These are phyloP conservation scores for Garcia nutans DNA, from an alignment of 345 rosid genomes.

Conservation along the genomic window DNA sequence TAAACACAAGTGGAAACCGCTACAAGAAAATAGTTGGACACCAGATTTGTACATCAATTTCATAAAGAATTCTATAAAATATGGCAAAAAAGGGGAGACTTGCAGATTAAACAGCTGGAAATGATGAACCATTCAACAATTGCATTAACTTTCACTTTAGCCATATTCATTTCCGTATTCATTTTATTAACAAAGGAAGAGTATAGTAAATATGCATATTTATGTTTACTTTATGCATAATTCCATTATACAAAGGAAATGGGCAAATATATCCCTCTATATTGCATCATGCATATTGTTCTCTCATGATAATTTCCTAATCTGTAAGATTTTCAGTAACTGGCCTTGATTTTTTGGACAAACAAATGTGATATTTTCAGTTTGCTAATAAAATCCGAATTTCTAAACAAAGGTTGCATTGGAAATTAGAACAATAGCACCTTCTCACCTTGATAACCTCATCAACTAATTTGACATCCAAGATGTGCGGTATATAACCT, in stretches of 20 bases:
- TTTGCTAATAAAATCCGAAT: no score
- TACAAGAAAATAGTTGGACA: neutral
- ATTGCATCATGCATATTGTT: neutral
- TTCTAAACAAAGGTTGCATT: neutral
- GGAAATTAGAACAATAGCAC: neutral
- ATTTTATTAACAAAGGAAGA: conserved; percentile 2
- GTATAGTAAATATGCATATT: neutral
- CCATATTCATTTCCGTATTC: neutral
- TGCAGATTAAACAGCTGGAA: neutral
- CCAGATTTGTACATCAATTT: neutral
- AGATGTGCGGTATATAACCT: conserved; percentile 78
- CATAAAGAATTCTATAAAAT: neutral
- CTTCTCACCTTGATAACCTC: conserved; percentile 73
- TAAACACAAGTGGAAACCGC: neutral
- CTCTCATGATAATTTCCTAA: neutral
- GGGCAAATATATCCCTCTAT: neutral
- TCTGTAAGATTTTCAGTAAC: neutral
- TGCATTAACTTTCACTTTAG: neutral
- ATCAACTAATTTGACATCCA: conserved; percentile 80
- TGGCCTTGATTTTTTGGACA: neutral
- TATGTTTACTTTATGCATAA: neutral
- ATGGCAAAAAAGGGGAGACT: neutral
- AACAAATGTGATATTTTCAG: no score
- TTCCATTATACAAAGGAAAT: neutral
- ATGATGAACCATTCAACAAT: neutral